Evolutionary conservation across 1,284 basidiomycete species (phyloP), one percentile per base, ranked within the genome.

Genomic region (Rhodotorula sp.): DNA sequence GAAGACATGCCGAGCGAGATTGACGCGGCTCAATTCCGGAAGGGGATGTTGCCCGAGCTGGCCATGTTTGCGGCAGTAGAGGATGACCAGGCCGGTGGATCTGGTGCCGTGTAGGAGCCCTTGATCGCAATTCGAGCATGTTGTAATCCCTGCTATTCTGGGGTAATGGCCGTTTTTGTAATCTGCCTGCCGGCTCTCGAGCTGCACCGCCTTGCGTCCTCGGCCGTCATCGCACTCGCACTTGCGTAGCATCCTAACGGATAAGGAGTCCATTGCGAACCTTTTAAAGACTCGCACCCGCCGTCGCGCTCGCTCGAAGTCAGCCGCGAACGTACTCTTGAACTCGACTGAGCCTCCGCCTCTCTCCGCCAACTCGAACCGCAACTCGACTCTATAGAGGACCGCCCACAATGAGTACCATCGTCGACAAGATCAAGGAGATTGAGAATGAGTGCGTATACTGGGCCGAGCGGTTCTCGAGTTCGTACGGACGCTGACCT

Each of bases 381-480:
- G 10, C 28, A n/a, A 28, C 16, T 14, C 54, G 54, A 26, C 50
- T 52, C 54, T 28, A 18, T 55, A 55, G 54, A 28, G 26, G 26
- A 31, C 54, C 54, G 28, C 54, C 54, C 54, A 31, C 6, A 14
- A 55, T 55, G 54, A 55, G 54, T 55, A 62, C 60, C 15, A 62
- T 62, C 31, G 60, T 62, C 60, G 60, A 62, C 60, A 50, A 34
- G 48, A 62, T 95, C 78, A 94, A 94, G 89, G 92, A 93, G 88
- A 87, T 95, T 82, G 93, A 95, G 86, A 91, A 94, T 90, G 93
- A 95, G 84, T 78, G 19, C 26, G 60, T 66, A 8, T 15, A 19
- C 10, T n/a, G 6, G 43, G 23, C 67, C 68, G 69, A 62, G 76
- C 75, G 60, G n/a, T 43, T 21, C 62, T 12, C 38, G 23, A 10